Evolutionary conservation across 2,329 filamentous ascomycete genomes (phyloP).

Genomic region (Colletotrichum spaethianum): DNA sequence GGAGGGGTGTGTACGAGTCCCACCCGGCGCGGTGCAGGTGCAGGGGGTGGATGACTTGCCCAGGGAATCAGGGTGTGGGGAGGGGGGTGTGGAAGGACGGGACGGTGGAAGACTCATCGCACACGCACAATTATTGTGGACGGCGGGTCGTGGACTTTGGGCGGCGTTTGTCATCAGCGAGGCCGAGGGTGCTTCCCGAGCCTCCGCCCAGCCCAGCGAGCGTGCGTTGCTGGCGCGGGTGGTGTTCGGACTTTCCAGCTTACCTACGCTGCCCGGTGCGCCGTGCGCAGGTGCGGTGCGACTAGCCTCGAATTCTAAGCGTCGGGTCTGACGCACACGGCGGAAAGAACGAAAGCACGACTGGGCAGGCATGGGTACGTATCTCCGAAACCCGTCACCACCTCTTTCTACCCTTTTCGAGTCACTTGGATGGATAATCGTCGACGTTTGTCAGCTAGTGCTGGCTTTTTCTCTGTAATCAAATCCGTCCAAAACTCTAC

Average conservation of each 20-base stretch:
- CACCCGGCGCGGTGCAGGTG: constrained; percentile 24
- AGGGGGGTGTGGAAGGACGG: constrained; percentile 10
- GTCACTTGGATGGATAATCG: constrained; percentile 18
- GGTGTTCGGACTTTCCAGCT: constrained; percentile 40
- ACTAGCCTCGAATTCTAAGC: background rate
- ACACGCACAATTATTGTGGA: constrained; percentile 5
- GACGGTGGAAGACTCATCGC: constrained; percentile 32
- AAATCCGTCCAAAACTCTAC: constrained; percentile 24
- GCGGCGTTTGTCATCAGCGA: constrained; percentile 40
- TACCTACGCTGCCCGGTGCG: constrained; percentile 24
- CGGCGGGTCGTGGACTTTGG: constrained; percentile 31
- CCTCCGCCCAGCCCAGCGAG: constrained; percentile 22
- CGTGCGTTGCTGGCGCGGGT: background rate
- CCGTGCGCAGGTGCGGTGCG: background rate
- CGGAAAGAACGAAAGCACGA: constrained; percentile 6
- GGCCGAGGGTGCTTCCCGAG: constrained; percentile 38
- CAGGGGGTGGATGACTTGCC: constrained; percentile 29
- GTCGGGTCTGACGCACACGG: constrained; percentile 36
- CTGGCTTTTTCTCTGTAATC: constrained; percentile 32
- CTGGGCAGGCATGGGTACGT: constrained; percentile 15
- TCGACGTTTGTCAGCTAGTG: constrained; percentile 37
- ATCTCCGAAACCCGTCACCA: background rate
- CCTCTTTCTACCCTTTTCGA: background rate
- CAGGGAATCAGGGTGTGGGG: background rate
- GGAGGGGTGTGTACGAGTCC: constrained; percentile 23